Evolutionary conservation across 441 rosid species (phyloP), one percentile per base, ranked within the genome.

Genomic region (Pelargonium australe): DNA sequence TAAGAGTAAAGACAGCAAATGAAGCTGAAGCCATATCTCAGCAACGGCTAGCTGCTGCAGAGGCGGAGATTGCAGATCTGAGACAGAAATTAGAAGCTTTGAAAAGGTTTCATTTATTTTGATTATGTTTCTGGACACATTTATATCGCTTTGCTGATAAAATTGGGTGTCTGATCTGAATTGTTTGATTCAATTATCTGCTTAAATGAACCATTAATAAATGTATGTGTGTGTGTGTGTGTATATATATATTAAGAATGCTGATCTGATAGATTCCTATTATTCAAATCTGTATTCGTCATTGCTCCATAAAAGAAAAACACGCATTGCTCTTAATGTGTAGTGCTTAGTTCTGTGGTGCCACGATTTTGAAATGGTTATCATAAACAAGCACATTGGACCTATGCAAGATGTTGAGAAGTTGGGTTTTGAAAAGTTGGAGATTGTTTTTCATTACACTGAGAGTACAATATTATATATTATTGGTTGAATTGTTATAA

Each of bases 11-110:
- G 86, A 85, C 83, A 37, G 97, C 99, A 72, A 95, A 88, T 77
- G 96, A 92, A 86, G 98, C 97, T 55, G 98, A 95, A 78, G 98
- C 99, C 41, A 71, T 81, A 60, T 90, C 99, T 68, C 98, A 95
- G 78, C 99, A 90, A 78, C 85, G 77, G 81, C 83, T 95, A 77
- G 99, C 97, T 72, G 87, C 97, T 76, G 95, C 97, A 14, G 99
- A 95, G 85, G 97, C 98, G 64, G 98, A 92, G 81, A 89, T 95
- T 84, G 94, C 94, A 77, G 97, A 92, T 66, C 76, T 86, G 84
- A 86, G 97, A 76, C 95, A 86, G 78, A 88, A 82, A 77, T 80
- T 85, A 76, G 97, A 95, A 74, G 83, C 83, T 80, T 87, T 88
- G 70, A 95, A 85, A 84, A 88, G 97, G 99, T 92, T 63, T 76